Evolutionary conservation across 371 early-diverging fungal species (phyloP).

Genomic region (Mortierella sp.): DNA sequence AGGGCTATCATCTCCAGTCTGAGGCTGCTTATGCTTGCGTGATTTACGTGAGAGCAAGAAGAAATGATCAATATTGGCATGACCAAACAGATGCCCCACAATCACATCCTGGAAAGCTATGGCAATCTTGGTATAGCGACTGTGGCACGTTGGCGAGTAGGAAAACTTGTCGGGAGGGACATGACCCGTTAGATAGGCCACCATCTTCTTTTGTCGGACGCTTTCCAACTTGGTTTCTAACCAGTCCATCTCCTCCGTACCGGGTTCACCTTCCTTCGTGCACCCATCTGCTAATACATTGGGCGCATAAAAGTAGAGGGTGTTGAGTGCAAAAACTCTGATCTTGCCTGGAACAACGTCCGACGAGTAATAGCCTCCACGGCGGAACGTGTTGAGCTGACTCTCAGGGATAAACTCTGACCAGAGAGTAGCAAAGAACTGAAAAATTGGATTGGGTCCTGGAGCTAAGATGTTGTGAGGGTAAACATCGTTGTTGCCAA

Average conservation of each 20-base stretch:
- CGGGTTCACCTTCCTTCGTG: constrained; percentile 58
- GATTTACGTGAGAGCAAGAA: constrained; percentile 3
- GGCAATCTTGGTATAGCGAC: constrained; percentile 63
- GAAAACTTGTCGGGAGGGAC: constrained; percentile 69
- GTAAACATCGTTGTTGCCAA: constrained; percentile 84
- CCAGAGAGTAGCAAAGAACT: constrained; percentile 61
- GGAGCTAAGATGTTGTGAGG: constrained; percentile 67
- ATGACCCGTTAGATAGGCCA: constrained; percentile 74
- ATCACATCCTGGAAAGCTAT: constrained; percentile 64
- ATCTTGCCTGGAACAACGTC: constrained; percentile 58
- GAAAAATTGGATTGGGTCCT: constrained; percentile 55
- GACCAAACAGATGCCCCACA: constrained; percentile 76
- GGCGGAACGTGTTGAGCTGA: constrained; percentile 60
- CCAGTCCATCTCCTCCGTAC: constrained; percentile 72
- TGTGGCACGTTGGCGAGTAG: constrained; percentile 68
- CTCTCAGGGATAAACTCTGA: constrained; percentile 58
- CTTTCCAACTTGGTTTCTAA: constrained; percentile 58
- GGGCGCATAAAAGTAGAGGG: constrained; percentile 69
- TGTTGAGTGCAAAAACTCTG: constrained; percentile 68
- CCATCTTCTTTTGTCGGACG: constrained; percentile 19
- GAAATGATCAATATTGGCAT: constrained; percentile 81
- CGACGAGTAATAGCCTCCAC: constrained; percentile 74
- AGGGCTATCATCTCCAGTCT: background rate
- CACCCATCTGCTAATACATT: constrained; percentile 74
- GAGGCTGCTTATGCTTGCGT: background rate